Conservation (phyloP, 2,329 filamentous ascomycete species). For the Neofusicoccum laricinum region DNA sequence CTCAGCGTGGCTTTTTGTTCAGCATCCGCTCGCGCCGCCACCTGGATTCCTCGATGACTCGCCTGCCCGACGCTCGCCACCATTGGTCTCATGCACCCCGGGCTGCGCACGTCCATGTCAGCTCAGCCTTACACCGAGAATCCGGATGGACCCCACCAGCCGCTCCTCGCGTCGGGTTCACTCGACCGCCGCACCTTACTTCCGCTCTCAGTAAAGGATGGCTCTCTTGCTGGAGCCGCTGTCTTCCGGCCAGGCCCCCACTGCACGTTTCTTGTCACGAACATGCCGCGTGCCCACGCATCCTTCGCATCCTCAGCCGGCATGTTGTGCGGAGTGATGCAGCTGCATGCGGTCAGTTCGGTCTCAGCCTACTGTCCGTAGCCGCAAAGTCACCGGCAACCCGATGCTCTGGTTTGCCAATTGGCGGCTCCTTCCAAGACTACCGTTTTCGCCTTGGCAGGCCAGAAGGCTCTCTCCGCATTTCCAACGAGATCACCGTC, state of each 20-base stretch:
- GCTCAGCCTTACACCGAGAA: slow-evolving; percentile 5
- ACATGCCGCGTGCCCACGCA: background rate
- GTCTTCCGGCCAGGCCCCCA: background rate
- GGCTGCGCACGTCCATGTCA: background rate
- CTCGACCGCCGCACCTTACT: background rate
- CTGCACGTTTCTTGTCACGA: no score
- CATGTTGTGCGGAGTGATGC: background rate
- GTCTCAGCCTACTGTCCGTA: background rate
- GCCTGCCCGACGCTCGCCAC: background rate
- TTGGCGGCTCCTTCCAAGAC: background rate
- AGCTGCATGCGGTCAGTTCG: background rate
- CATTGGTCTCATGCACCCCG: background rate
- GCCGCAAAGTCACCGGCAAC: background rate
- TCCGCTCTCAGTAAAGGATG: background rate
- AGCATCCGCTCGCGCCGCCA: background rate
- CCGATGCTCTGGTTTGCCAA: background rate
- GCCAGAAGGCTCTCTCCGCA: background rate
- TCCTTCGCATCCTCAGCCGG: background rate
- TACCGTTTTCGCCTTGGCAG: background rate
- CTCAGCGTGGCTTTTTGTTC: background rate
- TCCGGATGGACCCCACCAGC: background rate
- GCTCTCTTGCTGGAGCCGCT: background rate
- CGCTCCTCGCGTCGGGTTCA: background rate
- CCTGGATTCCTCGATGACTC: background rate
- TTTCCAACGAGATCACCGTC: background rate